A percentile compares a stretch with the other conserved stretches of the same genome.
Conservation (phyloP, 202 grass and related monocot genomes). For the Sporobolus alterniflorus region DNA sequence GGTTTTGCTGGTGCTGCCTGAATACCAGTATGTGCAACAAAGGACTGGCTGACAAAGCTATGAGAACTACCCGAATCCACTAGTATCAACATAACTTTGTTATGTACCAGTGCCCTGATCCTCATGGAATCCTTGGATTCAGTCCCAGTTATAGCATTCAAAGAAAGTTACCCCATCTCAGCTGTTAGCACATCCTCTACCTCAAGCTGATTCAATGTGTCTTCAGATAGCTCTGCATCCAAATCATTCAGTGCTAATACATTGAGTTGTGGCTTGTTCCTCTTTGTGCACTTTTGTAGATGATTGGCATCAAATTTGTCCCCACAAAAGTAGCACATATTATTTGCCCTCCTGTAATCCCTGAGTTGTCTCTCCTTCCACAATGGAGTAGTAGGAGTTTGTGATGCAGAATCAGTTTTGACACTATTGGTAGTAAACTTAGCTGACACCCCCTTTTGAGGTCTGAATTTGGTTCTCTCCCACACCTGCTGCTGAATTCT, state of each 20-base stretch:
- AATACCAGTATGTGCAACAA: neutral
- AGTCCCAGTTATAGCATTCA: neutral
- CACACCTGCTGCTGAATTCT: neutral
- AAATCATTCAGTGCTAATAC: neutral
- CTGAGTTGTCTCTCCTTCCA: neutral
- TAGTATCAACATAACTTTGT: neutral
- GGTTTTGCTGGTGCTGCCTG: no score
- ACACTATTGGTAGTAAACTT: accelerated
- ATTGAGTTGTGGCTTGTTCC: neutral
- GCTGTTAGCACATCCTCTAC: neutral
- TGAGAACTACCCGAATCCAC: neutral
- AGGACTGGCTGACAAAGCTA: neutral
- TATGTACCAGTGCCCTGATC: neutral
- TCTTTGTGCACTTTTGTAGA: neutral
- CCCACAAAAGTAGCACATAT: neutral
- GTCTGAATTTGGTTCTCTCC: accelerated
- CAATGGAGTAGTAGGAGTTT: no score
- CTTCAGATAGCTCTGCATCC: neutral
- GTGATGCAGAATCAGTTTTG: neutral
- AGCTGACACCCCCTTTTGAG: accelerated
- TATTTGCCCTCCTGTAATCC: neutral
- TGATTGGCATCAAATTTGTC: neutral
- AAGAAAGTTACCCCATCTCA: neutral
- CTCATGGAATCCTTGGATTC: neutral
- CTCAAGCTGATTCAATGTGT: neutral